Evolutionary conservation across 805 yeast genomes (phyloP).

Genomic region (Kazachstania viticola): DNA sequence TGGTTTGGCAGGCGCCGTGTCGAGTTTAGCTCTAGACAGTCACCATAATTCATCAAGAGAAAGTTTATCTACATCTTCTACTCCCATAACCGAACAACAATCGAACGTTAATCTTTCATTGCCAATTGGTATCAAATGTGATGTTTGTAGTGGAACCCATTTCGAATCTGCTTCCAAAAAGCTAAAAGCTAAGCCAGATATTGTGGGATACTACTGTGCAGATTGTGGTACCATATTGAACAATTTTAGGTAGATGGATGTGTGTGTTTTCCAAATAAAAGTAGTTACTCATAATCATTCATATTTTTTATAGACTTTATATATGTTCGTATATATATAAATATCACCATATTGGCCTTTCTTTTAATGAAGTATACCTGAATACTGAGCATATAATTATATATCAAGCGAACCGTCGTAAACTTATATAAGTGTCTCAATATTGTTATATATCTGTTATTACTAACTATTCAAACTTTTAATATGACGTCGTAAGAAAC

Average conservation of each 20-base stretch:
- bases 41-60: too few species aligned
- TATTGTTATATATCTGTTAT: too few species aligned
- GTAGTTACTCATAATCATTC: neutral
- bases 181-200: constrained; percentile 1
- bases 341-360: too few species aligned
- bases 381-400: too few species aligned
- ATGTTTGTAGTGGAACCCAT: constrained; percentile 7
- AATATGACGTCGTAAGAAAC: too few species aligned
- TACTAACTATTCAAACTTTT: too few species aligned
- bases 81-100: neutral
- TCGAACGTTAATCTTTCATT: neutral
- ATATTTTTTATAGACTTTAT: neutral
- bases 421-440: too few species aligned
- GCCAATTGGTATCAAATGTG: constrained; percentile 5
- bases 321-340: too few species aligned
- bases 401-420: too few species aligned
- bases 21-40: too few species aligned
- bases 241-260: constrained; percentile 8
- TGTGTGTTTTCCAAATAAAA: neutral
- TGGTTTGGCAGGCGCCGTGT: too few species aligned
- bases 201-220: constrained; percentile 5
- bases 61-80: neutral
- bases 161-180: constrained; percentile 6
- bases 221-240: constrained; percentile 12
- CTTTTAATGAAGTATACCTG: too few species aligned